These are phyloP conservation scores for Volutella citrinella DNA, from an alignment of 2,329 filamentous ascomycete genomes.

Conservation along the genomic window DNA sequence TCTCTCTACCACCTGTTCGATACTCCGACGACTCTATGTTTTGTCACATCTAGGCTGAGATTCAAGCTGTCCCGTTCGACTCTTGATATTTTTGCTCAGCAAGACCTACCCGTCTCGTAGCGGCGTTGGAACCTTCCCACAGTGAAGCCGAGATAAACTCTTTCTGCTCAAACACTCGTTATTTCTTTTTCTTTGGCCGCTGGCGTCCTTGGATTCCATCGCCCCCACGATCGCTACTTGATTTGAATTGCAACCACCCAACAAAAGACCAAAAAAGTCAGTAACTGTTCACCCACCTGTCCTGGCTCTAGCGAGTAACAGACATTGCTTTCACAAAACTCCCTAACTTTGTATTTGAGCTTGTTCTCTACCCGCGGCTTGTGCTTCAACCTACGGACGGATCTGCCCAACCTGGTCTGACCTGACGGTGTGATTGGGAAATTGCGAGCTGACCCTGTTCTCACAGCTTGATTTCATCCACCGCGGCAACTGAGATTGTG, in stretches of 20 bases:
- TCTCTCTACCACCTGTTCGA: constrained; percentile 19
- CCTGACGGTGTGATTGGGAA: too few relatives aligned
- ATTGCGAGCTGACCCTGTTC: too few relatives aligned
- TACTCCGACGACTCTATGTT: constrained; percentile 28
- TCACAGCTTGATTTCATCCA: too few relatives aligned
- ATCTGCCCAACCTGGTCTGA: too few relatives aligned
- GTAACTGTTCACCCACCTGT: constrained; percentile 11
- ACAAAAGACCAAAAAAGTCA: constrained; percentile 21
- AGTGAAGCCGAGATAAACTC: constrained; percentile 47
- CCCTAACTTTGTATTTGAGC: too few relatives aligned
- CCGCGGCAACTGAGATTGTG: too few relatives aligned
- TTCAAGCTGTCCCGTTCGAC: constrained; percentile 31
- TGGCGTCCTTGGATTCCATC: constrained; percentile 52
- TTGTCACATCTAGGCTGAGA: constrained; percentile 26
- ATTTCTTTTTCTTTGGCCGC: constrained; percentile 45
- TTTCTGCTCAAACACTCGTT: constrained; percentile 38
- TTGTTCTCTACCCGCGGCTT: too few relatives aligned
- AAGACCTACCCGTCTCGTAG: constrained; percentile 19
- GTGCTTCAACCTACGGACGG: too few relatives aligned
- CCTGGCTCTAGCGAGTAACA: too few relatives aligned
- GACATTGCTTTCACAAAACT: too few relatives aligned
- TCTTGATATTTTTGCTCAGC: constrained; percentile 27
- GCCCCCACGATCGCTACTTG: constrained; percentile 35
- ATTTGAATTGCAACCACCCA: constrained; percentile 19
- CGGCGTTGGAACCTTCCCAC: constrained; percentile 32